Evolutionary conservation across 129 eudicot genomes (phyloP).

Genomic region (Flaveria linearis): DNA sequence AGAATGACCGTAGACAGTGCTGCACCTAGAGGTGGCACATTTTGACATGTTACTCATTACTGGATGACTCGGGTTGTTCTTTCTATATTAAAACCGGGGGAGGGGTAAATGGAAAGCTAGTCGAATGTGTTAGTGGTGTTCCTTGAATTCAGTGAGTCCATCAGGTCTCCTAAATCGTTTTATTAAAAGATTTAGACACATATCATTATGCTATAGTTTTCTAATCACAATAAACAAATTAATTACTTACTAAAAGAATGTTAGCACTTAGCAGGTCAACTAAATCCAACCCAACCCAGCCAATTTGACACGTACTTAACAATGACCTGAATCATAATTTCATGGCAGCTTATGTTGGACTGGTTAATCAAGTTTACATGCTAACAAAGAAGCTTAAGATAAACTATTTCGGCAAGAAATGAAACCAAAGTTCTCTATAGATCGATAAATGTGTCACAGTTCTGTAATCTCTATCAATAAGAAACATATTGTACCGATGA

Average conservation of each 20-base stretch:
- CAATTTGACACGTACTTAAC: too few species aligned
- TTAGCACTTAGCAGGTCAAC: too few species aligned
- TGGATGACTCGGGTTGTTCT: too few species aligned
- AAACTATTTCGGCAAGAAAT: background rate
- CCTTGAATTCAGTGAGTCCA: too few species aligned
- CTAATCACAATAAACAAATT: background rate
- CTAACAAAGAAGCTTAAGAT: background rate
- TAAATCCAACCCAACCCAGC: too few species aligned
- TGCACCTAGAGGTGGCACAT: too few species aligned
- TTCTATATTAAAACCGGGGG: too few species aligned
- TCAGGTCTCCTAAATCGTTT: background rate
- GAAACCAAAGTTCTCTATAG: background rate
- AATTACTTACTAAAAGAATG: background rate
- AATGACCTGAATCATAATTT: background rate
- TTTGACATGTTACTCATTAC: too few species aligned
- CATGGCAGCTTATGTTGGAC: background rate
- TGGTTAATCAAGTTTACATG: background rate
- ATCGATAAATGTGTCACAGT: background rate
- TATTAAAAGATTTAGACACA: background rate
- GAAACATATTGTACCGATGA: background rate
- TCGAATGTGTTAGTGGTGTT: background rate
- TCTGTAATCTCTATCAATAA: background rate
- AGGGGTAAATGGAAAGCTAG: too few species aligned
- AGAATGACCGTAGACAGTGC: too few species aligned
- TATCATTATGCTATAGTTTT: background rate